These are phyloP conservation scores for Carallia pectinifolia DNA, from an alignment of 345 rosid species.

Conservation along the genomic window DNA sequence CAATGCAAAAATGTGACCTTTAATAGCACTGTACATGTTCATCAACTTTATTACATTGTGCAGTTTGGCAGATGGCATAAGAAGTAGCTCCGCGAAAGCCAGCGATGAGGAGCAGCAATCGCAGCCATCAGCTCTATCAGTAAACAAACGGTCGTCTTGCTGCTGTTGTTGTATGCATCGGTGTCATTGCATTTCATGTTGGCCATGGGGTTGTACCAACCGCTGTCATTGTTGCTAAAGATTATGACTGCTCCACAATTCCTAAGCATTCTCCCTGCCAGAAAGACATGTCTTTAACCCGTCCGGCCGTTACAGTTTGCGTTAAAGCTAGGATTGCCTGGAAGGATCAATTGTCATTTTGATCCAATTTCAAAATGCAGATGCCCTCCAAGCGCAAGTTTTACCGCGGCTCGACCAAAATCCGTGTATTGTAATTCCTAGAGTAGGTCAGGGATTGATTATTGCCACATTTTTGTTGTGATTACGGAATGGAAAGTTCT, in stretches of 20 bases:
- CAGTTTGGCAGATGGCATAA: conserved; percentile 40
- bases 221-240: conserved; percentile 10
- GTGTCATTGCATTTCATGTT: conserved; percentile 32
- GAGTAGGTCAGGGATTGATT: too few relatives aligned
- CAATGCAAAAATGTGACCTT: not conserved
- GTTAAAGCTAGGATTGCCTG: too few relatives aligned
- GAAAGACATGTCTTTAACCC: too few relatives aligned
- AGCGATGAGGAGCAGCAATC: conserved; percentile 21
- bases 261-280: too few relatives aligned
- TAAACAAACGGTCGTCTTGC: conserved; percentile 15
- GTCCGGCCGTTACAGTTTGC: too few relatives aligned
- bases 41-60: conserved; percentile 4
- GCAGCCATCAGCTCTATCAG: conserved; percentile 8
- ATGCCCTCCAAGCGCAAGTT: too few relatives aligned
- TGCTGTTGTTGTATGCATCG: conserved; percentile 15
- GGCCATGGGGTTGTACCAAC: conserved; percentile 25
- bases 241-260: not conserved
- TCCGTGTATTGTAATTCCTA: too few relatives aligned
- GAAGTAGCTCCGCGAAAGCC: conserved; percentile 14
- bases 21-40: not conserved
- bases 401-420: too few relatives aligned
- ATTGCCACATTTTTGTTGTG: too few relatives aligned
- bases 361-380: too few relatives aligned
- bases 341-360: too few relatives aligned
- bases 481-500: too few relatives aligned